Evolutionary conservation across 2,329 filamentous ascomycete genomes (phyloP), one percentile per base, ranked within the genome.

Genomic region (Nemania abortiva): DNA sequence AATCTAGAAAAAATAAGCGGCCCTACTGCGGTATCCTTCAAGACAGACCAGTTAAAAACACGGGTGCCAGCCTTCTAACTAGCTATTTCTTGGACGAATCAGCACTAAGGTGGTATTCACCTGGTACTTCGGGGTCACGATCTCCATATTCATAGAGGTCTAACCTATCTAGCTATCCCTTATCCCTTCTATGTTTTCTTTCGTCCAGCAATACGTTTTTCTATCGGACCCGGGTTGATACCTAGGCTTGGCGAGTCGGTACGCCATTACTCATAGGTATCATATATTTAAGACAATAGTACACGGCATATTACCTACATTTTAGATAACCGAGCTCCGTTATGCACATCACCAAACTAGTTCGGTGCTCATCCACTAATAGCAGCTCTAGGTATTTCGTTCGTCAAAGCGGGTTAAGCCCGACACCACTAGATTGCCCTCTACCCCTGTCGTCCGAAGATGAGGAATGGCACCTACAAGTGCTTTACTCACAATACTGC

Each of bases 241-340:
- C 31, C 31, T 58, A 62, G 27, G 31, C 54, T 53, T 37, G 11
- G n/a, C 56, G 34, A 54, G 37, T 66, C 59, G 59, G 42, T 60
- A 29, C 27, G 34, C 29, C 42, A 47, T 39, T 27, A 18, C 39
- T 49, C 18, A 53, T 24, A 49, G 52, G 15, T 29, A n/a, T 37
- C 39, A 56, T 59, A 31, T 20, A 59, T 34, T 50, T 13, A 56
- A 56, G 31, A 47, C 62, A 58, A 64, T 67, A 68, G 53, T 29
- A 58, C 61, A 6, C 65, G 68, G 65, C 65, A 64, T 68, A 64
- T 68, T 59, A 50, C 58, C n/a, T 61, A 9, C 13, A 55, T 65
- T 39, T 39, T 34, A 68, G 65, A 70, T 66, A 69, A 50, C 58
- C 63, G 58, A 69, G 55, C 42, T 39, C 24, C 27, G 2, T 52